phyloP scores from a whole-genome alignment of 441 rosid genomes.

The Brassica hybrid region DNA sequence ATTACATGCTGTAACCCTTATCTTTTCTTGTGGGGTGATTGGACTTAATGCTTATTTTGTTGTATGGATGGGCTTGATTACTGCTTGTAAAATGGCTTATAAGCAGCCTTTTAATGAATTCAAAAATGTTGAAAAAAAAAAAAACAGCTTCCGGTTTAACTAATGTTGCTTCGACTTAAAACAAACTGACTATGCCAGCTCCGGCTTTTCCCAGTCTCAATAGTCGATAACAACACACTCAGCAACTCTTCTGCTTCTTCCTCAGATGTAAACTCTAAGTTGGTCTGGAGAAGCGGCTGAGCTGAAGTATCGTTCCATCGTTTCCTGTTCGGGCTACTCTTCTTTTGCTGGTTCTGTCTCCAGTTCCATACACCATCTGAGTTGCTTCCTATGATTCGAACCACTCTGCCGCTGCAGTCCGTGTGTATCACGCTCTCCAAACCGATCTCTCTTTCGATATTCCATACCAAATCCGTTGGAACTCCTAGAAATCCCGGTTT shows the following conservation, averaged over 20 bases:
- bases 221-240: constrained; percentile 57
- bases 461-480: constrained; percentile 74
- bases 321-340: constrained; percentile 52
- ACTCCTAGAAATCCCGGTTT: constrained; percentile 78
- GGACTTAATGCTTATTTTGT: no score
- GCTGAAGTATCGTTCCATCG: constrained; percentile 62
- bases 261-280: constrained; percentile 63
- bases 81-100: no score
- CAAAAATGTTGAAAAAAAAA: no score
- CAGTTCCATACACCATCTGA: constrained; percentile 67
- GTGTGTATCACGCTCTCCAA: constrained; percentile 85
- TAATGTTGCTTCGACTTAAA: constrained; percentile 63
- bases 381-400: constrained; percentile 86
- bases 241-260: constrained; percentile 63
- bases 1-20: no score
- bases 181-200: constrained; percentile 60
- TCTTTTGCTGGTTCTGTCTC: constrained; percentile 60
- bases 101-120: no score
- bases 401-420: constrained; percentile 57
- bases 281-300: constrained; percentile 82
- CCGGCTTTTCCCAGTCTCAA: constrained; percentile 68
- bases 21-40: no score
- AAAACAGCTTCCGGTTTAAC: constrained; percentile 27
- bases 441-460: constrained; percentile 71
- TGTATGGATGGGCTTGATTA: no score